A percentile compares a stretch with the other conserved stretches of the same genome.
Conservation (phyloP, 345 rosid genomes). For the Lenwebbia sp. region DNA sequence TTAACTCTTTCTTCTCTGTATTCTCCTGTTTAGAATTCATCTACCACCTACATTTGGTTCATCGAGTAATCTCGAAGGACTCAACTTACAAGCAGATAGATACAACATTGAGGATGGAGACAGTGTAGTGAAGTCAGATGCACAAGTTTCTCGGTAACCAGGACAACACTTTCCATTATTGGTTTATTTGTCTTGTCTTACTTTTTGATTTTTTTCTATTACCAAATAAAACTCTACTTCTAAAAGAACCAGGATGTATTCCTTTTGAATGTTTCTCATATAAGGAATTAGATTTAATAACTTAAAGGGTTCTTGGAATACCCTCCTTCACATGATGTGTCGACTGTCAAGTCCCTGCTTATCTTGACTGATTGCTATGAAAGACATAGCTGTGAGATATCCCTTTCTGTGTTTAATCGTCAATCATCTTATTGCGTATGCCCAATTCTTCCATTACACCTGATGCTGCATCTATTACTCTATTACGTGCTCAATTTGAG, state of each 20-base stretch:
- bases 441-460: background rate
- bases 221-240: background rate
- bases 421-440: background rate
- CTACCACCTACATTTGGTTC: slow-evolving; percentile 98
- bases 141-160: slow-evolving; percentile 8
- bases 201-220: background rate
- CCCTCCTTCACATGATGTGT: background rate
- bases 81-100: slow-evolving; percentile 36
- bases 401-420: background rate
- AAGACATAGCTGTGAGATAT: background rate
- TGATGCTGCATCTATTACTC: background rate
- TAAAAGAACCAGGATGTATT: background rate
- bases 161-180: background rate
- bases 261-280: background rate
- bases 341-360: background rate
- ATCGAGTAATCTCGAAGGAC: slow-evolving; percentile 60
- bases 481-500: background rate
- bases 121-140: slow-evolving; percentile 34
- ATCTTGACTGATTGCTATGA: background rate
- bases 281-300: background rate
- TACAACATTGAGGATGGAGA: slow-evolving; percentile 50
- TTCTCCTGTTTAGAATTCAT: slow-evolving; percentile 34
- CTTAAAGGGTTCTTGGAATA: background rate
- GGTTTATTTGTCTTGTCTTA: background rate
- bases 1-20: slow-evolving; percentile 3